Conservation (phyloP, 495 filamentous ascomycete species). For the Gamarada debralockiae region DNA sequence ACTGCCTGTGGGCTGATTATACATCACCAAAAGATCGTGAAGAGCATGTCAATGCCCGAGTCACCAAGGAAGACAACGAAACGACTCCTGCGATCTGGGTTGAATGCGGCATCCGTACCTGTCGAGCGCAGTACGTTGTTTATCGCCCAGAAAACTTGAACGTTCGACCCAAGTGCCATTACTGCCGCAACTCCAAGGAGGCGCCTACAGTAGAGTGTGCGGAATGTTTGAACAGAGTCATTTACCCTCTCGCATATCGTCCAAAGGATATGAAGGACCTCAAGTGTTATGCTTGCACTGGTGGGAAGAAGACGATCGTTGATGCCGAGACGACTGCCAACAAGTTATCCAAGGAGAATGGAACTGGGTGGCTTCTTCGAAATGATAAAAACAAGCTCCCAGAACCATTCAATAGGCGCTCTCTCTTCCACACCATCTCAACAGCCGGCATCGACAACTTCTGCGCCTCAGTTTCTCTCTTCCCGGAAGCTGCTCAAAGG, state of each 20-base stretch:
- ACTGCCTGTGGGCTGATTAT: conserved; percentile 24
- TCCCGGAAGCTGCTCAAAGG: conserved; percentile 20
- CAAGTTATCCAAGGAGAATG: conserved; percentile 32
- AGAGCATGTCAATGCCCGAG: conserved; percentile 14
- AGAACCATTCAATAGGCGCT: conserved; percentile 32
- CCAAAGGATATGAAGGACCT: conserved; percentile 24
- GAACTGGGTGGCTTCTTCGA: conserved; percentile 33
- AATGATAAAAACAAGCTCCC: conserved; percentile 30
- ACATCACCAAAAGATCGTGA: conserved; percentile 11
- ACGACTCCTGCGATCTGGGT: conserved; percentile 33
- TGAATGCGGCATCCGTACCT: conserved; percentile 34
- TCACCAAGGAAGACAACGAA: conserved; percentile 26
- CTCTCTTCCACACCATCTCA: conserved; percentile 35
- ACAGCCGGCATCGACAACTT: conserved; percentile 27
- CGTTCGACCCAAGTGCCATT: conserved; percentile 41
- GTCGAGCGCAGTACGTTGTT: conserved; percentile 44
- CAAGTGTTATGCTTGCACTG: conserved; percentile 33
- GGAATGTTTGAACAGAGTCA: conserved; percentile 37
- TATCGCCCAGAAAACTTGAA: conserved; percentile 34
- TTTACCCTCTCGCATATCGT: conserved; percentile 37
- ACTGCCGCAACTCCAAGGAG: conserved; percentile 30
- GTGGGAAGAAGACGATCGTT: conserved; percentile 28
- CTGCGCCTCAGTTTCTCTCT: conserved; percentile 30
- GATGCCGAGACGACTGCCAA: conserved; percentile 29
- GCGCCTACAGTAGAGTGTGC: conserved; percentile 31